Base-by-base conservation (phyloP, 164 flowering plant genomes). In the Vitis vinifera region DNA sequence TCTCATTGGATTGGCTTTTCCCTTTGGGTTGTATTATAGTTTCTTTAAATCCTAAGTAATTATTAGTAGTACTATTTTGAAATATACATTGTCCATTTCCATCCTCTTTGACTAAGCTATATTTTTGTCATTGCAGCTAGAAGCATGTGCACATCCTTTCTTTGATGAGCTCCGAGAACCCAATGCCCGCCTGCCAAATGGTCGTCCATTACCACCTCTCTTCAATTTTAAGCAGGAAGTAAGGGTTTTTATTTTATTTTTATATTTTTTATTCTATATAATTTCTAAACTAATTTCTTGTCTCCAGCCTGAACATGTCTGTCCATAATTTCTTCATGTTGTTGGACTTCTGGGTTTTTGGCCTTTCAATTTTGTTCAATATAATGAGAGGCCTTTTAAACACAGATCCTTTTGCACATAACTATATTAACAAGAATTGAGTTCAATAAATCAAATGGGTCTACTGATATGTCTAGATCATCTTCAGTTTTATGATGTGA, bases 61-160 rank as follows among this genome's bases (percentile, higher is more conserved):
- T 31, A 17, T 17, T 44, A 14, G 2, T 7, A 19, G n/a, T 30
- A 9, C 14, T 31, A 44, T 3, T 55, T 9, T 1, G 14, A 13
- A 55, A 67, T 10, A 53, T 53, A 4, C n/a, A 13, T 53, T 6
- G 44, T 37, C 56, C 14, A 53, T 13, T 53, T 12, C 56, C 47
- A 15, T 55, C 16, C 56, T 62, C 12, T 30, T 52, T 59, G 48
- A 60, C 62, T 23, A 10, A 9, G 50, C 58, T 19, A 31, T 48
- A 6, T 31, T 73, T 58, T 64, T 67, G 51, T 10, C 48, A 29
- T 72, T 50, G 19, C 83, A 82, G 86, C 75, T 82, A 27, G 86
- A 82, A 69, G 86, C 86, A 9, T 83, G 86, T 71, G 81, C 82
- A 5, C 86, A 83, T 74, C 76, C 86, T 63, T 83, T 83, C 78